Evolutionary conservation across 345 rosid genomes (phyloP).

Genomic region (Sonneratia alba): DNA sequence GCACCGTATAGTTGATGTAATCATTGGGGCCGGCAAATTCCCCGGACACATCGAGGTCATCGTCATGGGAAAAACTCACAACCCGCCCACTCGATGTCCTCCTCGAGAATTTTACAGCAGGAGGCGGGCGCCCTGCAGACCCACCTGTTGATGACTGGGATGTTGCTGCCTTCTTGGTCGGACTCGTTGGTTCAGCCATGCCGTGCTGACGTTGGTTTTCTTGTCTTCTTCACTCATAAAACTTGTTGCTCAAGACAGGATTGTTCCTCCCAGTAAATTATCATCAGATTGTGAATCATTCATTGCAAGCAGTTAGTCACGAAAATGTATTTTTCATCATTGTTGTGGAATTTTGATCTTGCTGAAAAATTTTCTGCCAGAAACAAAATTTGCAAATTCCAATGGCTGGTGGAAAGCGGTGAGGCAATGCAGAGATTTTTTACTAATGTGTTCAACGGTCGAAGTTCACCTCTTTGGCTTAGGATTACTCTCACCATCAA

Average conservation of each 20-base stretch:
- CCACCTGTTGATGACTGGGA: conserved; percentile 26
- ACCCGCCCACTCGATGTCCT: conserved; percentile 64
- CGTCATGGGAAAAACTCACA: conserved; percentile 62
- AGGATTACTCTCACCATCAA: conserved; percentile 10
- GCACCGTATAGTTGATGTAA: conserved; percentile 78
- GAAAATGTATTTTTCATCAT: too few relatives aligned
- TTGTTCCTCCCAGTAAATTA: too few relatives aligned
- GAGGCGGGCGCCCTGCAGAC: conserved; percentile 43
- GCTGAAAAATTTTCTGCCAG: too few relatives aligned
- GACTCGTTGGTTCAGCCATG: conserved; percentile 23
- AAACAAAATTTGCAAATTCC: too few relatives aligned
- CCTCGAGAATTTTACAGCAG: conserved; percentile 48
- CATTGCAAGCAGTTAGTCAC: too few relatives aligned
- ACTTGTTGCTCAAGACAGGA: too few relatives aligned
- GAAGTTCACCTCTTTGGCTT: conserved; percentile 16
- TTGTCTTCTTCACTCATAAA: background rate
- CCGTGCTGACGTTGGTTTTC: background rate
- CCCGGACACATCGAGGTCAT: conserved; percentile 59
- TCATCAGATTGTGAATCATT: too few relatives aligned
- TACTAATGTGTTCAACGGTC: conserved; percentile 10
- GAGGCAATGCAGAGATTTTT: background rate
- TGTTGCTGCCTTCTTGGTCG: conserved; percentile 22
- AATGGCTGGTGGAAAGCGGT: too few relatives aligned
- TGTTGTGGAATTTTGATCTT: too few relatives aligned
- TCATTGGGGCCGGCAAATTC: conserved; percentile 59